Evolutionary conservation across 306 rosid genomes (phyloP).

Genomic region (Glycine latifolia): DNA sequence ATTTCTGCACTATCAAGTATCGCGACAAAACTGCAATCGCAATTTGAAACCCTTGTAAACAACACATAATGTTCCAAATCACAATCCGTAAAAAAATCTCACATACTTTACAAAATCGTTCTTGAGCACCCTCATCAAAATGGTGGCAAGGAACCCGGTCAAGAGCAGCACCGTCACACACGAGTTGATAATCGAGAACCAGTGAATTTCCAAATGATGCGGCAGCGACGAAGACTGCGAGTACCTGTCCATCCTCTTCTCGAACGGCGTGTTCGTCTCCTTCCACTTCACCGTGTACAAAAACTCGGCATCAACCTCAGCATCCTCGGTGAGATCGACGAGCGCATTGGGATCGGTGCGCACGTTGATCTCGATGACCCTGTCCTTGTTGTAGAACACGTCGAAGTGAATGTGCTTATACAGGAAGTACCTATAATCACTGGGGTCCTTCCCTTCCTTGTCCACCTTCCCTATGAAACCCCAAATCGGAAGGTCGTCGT

Average conservation of each 20-base stretch:
- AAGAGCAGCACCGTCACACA: constrained; percentile 87
- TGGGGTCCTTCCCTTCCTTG: constrained; percentile 77
- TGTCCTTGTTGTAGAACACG: constrained; percentile 72
- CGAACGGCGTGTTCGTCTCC: constrained; percentile 75
- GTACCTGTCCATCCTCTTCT: constrained; percentile 88
- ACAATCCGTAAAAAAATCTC: too few species aligned
- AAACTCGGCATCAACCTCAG: constrained; percentile 68
- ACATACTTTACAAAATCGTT: constrained; percentile 87
- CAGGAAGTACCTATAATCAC: constrained; percentile 72
- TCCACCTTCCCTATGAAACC: constrained; percentile 85
- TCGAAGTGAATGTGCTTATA: constrained; percentile 85
- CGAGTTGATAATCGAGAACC: constrained; percentile 91
- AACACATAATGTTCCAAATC: neutral
- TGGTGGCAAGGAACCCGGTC: constrained; percentile 85
- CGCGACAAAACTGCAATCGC: neutral
- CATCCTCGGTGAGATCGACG: constrained; percentile 78
- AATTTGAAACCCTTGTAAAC: neutral
- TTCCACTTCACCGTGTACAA: constrained; percentile 81
- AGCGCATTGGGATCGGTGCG: constrained; percentile 66
- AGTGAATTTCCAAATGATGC: constrained; percentile 89
- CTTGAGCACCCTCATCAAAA: constrained; percentile 88
- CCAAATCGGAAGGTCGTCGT: constrained; percentile 93
- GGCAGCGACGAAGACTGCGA: constrained; percentile 74
- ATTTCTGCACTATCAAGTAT: neutral
- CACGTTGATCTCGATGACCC: constrained; percentile 77